Evolutionary conservation across 306 rosid genomes (phyloP).

Genomic region (Cicer arietinum): DNA sequence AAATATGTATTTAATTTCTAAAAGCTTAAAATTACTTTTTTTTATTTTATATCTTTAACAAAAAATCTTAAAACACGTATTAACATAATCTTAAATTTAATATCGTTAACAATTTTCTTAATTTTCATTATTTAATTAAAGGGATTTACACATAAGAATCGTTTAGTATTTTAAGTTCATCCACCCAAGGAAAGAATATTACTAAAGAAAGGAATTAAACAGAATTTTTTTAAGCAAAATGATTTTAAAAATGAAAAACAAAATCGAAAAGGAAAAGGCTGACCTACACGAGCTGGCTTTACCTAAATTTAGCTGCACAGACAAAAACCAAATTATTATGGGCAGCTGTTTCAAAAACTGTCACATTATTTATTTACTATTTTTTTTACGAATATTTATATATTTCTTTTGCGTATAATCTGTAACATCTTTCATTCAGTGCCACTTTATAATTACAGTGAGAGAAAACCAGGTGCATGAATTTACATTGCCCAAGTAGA

Average conservation of each 20-base stretch:
- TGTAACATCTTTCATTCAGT: conserved; percentile 73
- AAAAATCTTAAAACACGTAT: no score
- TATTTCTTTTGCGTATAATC: conserved; percentile 12
- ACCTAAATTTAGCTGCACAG: conserved; percentile 93
- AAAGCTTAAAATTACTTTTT: no score
- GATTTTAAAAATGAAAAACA: neutral
- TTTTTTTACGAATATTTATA: neutral
- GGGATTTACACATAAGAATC: no score
- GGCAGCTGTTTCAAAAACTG: conserved; percentile 65
- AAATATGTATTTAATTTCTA: no score
- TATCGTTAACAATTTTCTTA: no score
- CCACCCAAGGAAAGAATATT: no score
- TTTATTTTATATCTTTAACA: no score
- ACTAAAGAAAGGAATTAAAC: neutral
- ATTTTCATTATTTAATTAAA: no score
- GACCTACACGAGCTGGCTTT: conserved; percentile 73
- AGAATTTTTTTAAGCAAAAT: neutral
- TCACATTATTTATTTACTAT: conserved; percentile 2
- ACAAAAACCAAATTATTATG: conserved; percentile 84
- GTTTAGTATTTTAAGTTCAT: no score
- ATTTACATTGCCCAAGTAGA: conserved; percentile 27
- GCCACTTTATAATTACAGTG: conserved; percentile 64
- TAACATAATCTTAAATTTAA: no score
- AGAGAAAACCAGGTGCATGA: conserved; percentile 55
- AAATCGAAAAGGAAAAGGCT: conserved; percentile 47